phyloP scores from a whole-genome alignment of 2,329 filamentous ascomycete species.

The Pseudopyricularia javanii region DNA sequence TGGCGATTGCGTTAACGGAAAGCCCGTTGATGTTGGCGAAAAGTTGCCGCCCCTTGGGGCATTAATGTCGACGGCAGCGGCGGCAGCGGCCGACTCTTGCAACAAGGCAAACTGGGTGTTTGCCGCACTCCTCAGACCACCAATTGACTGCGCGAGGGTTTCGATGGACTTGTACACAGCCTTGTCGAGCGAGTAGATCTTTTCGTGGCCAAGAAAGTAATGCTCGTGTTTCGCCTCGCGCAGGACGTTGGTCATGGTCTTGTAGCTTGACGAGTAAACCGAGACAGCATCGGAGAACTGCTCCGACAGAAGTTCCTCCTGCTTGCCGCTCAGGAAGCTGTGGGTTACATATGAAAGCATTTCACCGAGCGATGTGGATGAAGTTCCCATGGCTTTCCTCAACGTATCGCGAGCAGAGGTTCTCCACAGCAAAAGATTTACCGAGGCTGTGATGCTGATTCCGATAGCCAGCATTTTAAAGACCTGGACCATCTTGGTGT shows the following conservation, averaged over 20 bases:
- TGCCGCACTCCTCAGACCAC: conserved; percentile 80
- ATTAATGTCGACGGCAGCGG: neutral
- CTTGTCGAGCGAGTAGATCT: conserved; percentile 66
- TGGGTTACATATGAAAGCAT: conserved; percentile 73
- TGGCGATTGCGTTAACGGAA: neutral
- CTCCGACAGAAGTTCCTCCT: conserved; percentile 59
- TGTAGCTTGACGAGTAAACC: conserved; percentile 55
- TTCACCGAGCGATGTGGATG: conserved; percentile 64
- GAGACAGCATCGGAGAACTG: conserved; percentile 50
- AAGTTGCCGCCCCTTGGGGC: neutral
- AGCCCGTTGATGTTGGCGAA: conserved; percentile 8
- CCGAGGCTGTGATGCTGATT: conserved; percentile 55
- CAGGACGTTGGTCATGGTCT: conserved; percentile 62
- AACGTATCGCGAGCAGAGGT: conserved; percentile 64
- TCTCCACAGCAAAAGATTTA: conserved; percentile 69
- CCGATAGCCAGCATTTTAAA: conserved; percentile 77
- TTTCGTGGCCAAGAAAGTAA: conserved; percentile 68
- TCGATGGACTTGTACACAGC: conserved; percentile 76
- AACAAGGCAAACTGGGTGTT: conserved; percentile 79
- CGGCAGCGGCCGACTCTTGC: conserved; percentile 38
- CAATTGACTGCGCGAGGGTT: conserved; percentile 74
- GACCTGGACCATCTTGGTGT: conserved; percentile 70
- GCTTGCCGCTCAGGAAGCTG: conserved; percentile 72
- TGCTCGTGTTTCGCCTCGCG: conserved; percentile 84
- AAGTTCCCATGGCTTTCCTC: conserved; percentile 59